Evolutionary conservation across 305 asterid species (phyloP).

Genomic region (Fraxinus platypoda): DNA sequence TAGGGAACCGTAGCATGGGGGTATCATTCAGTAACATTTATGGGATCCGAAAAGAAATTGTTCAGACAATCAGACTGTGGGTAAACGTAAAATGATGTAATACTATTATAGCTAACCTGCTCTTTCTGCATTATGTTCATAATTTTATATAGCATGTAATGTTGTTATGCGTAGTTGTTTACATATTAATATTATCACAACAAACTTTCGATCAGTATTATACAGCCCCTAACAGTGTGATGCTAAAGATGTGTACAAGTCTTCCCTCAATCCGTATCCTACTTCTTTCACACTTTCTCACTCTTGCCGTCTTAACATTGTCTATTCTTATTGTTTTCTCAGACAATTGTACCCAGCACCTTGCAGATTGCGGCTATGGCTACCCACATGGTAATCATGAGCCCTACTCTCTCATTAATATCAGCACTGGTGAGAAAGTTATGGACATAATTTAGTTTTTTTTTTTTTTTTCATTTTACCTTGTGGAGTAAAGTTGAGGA

Average conservation of each 20-base stretch:
- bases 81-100: background rate
- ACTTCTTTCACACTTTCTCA: background rate
- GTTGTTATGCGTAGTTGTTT: background rate
- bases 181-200: background rate
- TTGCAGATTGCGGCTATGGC: slow-evolving; percentile 87
- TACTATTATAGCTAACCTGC: background rate
- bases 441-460: background rate
- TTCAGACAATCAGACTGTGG: background rate
- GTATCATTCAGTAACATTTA: background rate
- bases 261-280: background rate
- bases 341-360: slow-evolving; percentile 73
- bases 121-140: background rate
- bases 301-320: slow-evolving; percentile 14
- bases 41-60: background rate
- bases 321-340: slow-evolving; percentile 23
- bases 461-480: background rate
- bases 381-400: slow-evolving; percentile 71
- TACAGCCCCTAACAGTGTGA: background rate
- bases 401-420: slow-evolving; percentile 67
- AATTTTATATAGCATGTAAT: background rate
- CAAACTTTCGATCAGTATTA: background rate
- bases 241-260: background rate
- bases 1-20: background rate
- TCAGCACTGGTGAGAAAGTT: slow-evolving; percentile 67
- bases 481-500: slow-evolving; percentile 2